Conservation (phyloP, 1,284 basidiomycete genomes). For the Cutaneotrichosporon mucoides region DNA sequence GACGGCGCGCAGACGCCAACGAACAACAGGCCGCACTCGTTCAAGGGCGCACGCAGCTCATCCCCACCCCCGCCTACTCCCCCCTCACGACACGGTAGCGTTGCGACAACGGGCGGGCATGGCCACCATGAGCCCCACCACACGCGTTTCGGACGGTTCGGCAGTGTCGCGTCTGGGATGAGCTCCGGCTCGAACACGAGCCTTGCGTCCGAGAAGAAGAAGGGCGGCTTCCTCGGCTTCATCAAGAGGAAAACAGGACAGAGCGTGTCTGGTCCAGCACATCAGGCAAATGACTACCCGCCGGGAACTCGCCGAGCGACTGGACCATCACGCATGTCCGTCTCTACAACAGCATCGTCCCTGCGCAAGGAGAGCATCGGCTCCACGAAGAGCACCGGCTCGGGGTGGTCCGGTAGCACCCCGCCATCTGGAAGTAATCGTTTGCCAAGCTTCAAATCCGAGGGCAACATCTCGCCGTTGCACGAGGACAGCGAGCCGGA, state of each 20-base stretch:
- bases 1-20: conserved; percentile 10
- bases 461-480: conserved; percentile 29
- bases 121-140: not conserved
- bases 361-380: conserved; percentile 9
- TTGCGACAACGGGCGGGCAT: not conserved
- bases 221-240: conserved; percentile 31
- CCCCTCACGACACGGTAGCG: not conserved
- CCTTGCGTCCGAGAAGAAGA: conserved; percentile 32
- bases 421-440: not conserved
- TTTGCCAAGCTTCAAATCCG: conserved; percentile 3
- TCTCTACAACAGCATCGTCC: conserved; percentile 5
- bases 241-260: conserved; percentile 7
- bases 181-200: conserved; percentile 6
- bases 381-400: conserved; percentile 1
- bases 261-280: not conserved
- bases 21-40: not conserved
- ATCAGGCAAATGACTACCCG: not conserved
- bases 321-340: conserved; percentile 1
- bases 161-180: conserved; percentile 21
- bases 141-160: conserved; percentile 14
- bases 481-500: conserved; percentile 27
- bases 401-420: not conserved
- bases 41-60: not conserved
- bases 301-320: not conserved
- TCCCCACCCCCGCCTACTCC: not conserved